phyloP scores from a whole-genome alignment of 2,329 filamentous ascomycete species.

The Colletotrichum spaethianum region DNA sequence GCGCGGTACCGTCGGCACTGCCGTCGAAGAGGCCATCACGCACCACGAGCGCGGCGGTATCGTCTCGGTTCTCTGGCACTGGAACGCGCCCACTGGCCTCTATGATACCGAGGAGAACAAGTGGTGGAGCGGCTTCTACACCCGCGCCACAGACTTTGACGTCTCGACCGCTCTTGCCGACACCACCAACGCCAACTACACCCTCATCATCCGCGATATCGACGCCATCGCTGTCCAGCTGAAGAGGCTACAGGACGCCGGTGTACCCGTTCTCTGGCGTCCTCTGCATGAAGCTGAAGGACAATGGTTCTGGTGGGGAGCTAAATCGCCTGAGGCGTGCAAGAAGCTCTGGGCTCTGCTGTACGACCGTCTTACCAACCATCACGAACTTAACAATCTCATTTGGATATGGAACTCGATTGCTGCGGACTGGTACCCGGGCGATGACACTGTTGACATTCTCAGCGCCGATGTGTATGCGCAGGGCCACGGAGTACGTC shows the following conservation, averaged over 20 bases:
- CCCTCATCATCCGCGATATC: conserved; percentile 61
- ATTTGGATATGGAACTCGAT: conserved; percentile 67
- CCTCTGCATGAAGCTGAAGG: conserved; percentile 67
- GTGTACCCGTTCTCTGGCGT: conserved; percentile 62
- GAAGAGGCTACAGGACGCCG: conserved; percentile 57
- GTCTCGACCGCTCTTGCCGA: conserved; percentile 57
- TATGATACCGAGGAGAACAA: conserved; percentile 60
- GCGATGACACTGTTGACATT: conserved; percentile 60
- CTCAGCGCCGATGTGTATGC: conserved; percentile 62
- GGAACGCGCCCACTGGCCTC: conserved; percentile 62
- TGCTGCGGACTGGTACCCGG: conserved; percentile 61
- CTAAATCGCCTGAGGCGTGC: conserved; percentile 59
- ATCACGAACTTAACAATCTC: conserved; percentile 62
- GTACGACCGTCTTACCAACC: conserved; percentile 59
- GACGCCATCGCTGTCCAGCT: conserved; percentile 62
- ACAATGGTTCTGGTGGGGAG: conserved; percentile 68
- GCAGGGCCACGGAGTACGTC: conserved; percentile 58
- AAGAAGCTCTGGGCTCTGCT: conserved; percentile 61
- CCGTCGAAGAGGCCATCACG: conserved; percentile 62
- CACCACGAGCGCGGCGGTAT: conserved; percentile 61
- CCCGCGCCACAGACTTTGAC: conserved; percentile 63
- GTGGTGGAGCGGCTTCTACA: conserved; percentile 67
- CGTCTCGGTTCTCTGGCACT: conserved; percentile 64
- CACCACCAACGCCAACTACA: conserved; percentile 62
- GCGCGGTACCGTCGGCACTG: conserved; percentile 55